Evolutionary conservation across 139 green algal species (phyloP).

Genomic region (Asterochloris erici): DNA sequence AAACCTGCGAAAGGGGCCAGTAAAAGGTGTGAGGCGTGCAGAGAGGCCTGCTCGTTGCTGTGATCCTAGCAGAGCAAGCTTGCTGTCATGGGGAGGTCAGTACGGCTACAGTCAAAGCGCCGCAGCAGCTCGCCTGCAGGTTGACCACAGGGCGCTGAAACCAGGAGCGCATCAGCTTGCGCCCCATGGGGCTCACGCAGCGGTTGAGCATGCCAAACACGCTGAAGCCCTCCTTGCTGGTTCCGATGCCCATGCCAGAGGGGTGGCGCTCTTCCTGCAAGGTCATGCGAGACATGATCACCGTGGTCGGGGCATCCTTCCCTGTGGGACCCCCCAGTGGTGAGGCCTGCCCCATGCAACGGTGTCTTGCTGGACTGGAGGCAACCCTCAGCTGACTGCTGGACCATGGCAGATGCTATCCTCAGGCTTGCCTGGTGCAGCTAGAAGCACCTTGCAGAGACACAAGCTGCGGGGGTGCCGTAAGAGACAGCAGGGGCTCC

Average conservation of each 20-base stretch:
- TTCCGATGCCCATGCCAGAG: slow-evolving; percentile 83
- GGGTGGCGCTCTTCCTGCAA: slow-evolving; percentile 77
- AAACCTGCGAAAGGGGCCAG: too few relatives aligned
- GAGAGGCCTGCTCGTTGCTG: too few relatives aligned
- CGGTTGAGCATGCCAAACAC: slow-evolving; percentile 74
- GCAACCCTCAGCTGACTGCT: not conserved
- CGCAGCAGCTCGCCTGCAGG: slow-evolving; percentile 25
- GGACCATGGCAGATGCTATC: not conserved
- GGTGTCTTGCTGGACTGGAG: not conserved
- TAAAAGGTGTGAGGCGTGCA: too few relatives aligned
- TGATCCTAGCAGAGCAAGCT: not conserved
- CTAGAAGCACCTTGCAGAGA: not conserved
- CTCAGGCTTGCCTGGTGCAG: not conserved
- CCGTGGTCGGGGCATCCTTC: not conserved
- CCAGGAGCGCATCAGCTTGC: slow-evolving; percentile 66
- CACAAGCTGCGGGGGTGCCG: too few relatives aligned
- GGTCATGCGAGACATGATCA: slow-evolving; percentile 21
- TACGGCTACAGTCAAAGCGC: not conserved
- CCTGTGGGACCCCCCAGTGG: not conserved
- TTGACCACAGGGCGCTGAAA: slow-evolving; percentile 78
- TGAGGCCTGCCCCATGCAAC: not conserved
- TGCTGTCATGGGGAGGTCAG: not conserved
- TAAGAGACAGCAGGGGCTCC: too few relatives aligned
- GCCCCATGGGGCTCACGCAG: slow-evolving; percentile 58
- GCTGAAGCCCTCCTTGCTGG: slow-evolving; percentile 85